A percentile compares a stretch with the other conserved stretches of the same genome.
phyloP scores from a whole-genome alignment of 2,329 filamentous ascomycete species.

The Pseudopyricularia javanii region DNA sequence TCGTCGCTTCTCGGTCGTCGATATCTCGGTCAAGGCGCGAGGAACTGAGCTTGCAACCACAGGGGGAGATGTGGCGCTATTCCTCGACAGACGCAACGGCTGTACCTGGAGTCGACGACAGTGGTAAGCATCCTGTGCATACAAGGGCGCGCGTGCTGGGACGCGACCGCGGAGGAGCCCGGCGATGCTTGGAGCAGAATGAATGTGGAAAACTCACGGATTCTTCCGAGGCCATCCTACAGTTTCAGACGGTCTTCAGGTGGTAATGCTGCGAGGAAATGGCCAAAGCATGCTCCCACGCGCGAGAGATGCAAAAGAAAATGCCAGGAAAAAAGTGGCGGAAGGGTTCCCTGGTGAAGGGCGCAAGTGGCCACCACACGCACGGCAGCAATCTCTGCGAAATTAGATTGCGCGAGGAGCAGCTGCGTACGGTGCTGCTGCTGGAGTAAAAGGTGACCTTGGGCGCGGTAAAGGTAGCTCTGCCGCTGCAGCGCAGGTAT shows the following conservation, averaged over 20 bases:
- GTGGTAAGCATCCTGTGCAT: background rate
- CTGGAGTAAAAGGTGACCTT: background rate
- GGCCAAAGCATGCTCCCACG: background rate
- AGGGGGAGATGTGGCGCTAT: constrained; percentile 43
- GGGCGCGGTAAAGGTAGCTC: background rate
- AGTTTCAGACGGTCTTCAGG: background rate
- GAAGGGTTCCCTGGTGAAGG: background rate
- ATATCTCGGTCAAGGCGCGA: constrained; percentile 79
- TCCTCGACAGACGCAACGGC: constrained; percentile 70
- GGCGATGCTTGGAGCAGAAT: background rate
- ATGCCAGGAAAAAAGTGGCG: background rate
- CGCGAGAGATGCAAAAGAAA: background rate
- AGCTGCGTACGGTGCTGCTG: no score
- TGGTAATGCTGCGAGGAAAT: background rate
- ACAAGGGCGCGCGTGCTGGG: background rate
- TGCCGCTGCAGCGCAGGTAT: background rate
- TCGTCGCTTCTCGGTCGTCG: constrained; percentile 69
- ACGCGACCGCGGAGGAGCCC: background rate
- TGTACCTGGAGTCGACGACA: constrained; percentile 43
- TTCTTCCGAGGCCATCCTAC: constrained; percentile 5
- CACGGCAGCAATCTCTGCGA: background rate
- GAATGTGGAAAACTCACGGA: background rate
- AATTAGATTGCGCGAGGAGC: background rate
- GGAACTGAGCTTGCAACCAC: constrained; percentile 51
- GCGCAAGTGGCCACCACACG: background rate